Evolutionary conservation across 768 basidiomycete species (phyloP).

Genomic region (Pleurotus giganteus): DNA sequence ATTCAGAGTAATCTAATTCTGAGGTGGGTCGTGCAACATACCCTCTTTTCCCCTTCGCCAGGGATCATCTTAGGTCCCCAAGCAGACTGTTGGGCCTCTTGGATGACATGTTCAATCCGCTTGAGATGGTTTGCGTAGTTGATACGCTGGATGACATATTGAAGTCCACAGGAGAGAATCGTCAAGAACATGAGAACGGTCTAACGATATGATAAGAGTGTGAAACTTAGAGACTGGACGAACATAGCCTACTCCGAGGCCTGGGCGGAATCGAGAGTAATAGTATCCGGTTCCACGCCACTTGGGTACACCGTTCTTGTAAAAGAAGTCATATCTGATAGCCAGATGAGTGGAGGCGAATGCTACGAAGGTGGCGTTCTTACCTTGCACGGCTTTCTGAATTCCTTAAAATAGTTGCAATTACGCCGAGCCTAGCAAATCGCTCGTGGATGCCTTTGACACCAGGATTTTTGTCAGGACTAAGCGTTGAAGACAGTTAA

Average conservation of each 20-base stretch:
- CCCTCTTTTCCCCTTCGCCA: conserved; percentile 66
- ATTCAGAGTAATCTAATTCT: neutral
- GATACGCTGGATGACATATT: conserved; percentile 75
- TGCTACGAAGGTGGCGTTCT: conserved; percentile 21
- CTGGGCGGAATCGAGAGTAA: conserved; percentile 94
- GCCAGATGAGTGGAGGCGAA: conserved; percentile 1
- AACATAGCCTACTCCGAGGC: conserved; percentile 59
- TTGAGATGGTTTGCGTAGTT: conserved; percentile 73
- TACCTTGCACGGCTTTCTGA: conserved; percentile 74
- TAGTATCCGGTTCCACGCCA: conserved; percentile 98
- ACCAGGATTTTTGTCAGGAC: conserved; percentile 94
- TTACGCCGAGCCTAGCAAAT: conserved; percentile 88
- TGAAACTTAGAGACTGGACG: neutral
- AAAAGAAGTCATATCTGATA: conserved; percentile 85
- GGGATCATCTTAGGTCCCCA: conserved; percentile 82
- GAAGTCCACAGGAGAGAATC: conserved; percentile 74
- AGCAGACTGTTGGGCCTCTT: conserved; percentile 66
- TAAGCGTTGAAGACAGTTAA: too few species aligned
- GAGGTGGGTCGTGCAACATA: conserved; percentile 22
- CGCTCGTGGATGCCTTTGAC: conserved; percentile 81
- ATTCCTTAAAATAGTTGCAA: conserved; percentile 78
- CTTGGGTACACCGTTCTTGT: conserved; percentile 94
- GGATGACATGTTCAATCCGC: conserved; percentile 60
- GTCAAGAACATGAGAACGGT: conserved; percentile 76
- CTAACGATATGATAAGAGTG: conserved; percentile 33